These are phyloP conservation scores for Vitis vinifera DNA, from an alignment of 164 flowering plant genomes.

Conservation along the genomic window ASM3070453v1 NC_081817.1:4453501-4454000, in stretches of 20 bases:
- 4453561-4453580: background rate
- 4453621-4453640: background rate
- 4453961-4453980: slow-evolving; percentile 82
- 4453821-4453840: background rate
- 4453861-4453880: too few relatives aligned
- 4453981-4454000: slow-evolving; percentile 94
- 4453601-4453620: background rate
- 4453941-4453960: slow-evolving; percentile 88
- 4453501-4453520: slow-evolving; percentile 87
- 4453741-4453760: background rate
- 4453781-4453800: background rate
- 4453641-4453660: background rate
- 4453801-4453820: too few relatives aligned
- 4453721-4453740: background rate
- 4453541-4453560: slow-evolving; percentile 56
- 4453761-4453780: background rate
- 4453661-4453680: background rate
- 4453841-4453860: background rate
- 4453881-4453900: background rate
- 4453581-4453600: background rate
- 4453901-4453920: background rate
- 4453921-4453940: background rate
- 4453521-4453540: slow-evolving; percentile 71
- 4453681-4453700: background rate
- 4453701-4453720: background rate